Base-by-base conservation (phyloP, 768 basidiomycete genomes). In the Harrya chromipes region DNA sequence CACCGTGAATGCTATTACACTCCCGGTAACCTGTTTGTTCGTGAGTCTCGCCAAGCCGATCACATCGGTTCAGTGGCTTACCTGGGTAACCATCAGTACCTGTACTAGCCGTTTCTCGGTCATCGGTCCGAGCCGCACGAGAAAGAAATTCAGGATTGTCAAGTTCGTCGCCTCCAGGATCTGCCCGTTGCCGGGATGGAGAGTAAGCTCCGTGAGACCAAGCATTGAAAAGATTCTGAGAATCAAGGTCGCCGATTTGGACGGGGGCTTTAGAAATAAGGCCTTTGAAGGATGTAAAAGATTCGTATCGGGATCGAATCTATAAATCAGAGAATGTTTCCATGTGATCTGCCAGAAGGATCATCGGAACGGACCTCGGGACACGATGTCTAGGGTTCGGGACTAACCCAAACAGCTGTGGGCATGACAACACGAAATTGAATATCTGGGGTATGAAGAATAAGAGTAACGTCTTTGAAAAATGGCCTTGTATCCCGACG, bases 401-500 rank as follows among this genome's bases (percentile, higher is more conserved):
- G 13, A 99, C 90, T 16, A 99, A 70, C 1, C 91, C 90, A 62
- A 98, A 97, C 3, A 99, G 72, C 64, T 99, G 97, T 11, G 97
- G 97, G 58, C 87, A 90, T 12, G 93, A 95, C 34, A 97, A 74
- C 43, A 98, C 47, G 64, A 99, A 99, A 68, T 99, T 99, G 82
- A 97, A 94, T 54, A 97, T 87, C 66, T 99, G 97, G 4, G 97
- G 97, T 41, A 99, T 78, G 74, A 98, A 98, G 76, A 99, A 98
- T 21, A 98, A 73, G 49, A 97, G 78, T 9, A 99, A 74, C 0
- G 97, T 99, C 71, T 99, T 99, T 46, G 91, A 92, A 69, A 94
- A 97, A 68, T 99, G 97, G 0, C 89, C 93, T 62, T 97, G 91
- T 54, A 99, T 97, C 20, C 93, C 94, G 27, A 95, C 94, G 9